phyloP scores from a whole-genome alignment of 1,284 basidiomycete species.

The Psilocybe mexicana region DNA sequence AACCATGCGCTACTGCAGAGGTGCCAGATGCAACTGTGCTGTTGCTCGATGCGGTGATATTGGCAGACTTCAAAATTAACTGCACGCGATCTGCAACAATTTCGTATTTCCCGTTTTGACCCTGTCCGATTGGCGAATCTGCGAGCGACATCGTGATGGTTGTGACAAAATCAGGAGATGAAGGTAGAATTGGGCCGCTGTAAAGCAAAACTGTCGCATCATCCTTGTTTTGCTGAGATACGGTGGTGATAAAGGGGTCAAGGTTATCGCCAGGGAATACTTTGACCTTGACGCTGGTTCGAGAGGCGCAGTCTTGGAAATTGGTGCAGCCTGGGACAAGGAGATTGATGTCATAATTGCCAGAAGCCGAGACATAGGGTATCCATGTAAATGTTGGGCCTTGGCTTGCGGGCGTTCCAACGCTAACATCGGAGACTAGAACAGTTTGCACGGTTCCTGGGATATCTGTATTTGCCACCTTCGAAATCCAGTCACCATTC shows the following conservation, averaged over 20 bases:
- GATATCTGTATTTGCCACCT: conserved; percentile 67
- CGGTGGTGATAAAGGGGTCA: conserved; percentile 61
- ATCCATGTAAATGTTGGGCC: conserved; percentile 85
- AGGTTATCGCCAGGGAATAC: conserved; percentile 77
- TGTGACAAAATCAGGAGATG: conserved; percentile 69
- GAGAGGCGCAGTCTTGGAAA: conserved; percentile 77
- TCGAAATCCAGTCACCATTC: conserved; percentile 71
- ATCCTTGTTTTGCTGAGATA: conserved; percentile 74
- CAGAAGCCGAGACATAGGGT: conserved; percentile 87
- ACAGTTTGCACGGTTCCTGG: conserved; percentile 80
- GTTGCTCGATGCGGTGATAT: conserved; percentile 27
- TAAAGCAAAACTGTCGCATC: conserved; percentile 74
- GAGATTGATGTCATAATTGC: conserved; percentile 83
- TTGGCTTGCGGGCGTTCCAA: conserved; percentile 59
- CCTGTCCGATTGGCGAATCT: conserved; percentile 56
- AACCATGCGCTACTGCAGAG: conserved; percentile 44
- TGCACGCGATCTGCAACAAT: conserved; percentile 83
- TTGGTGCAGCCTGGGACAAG: conserved; percentile 85
- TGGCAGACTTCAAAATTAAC: conserved; percentile 68
- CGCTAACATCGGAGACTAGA: conserved; percentile 67
- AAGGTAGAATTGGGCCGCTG: conserved; percentile 78
- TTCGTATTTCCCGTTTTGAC: conserved; percentile 68
- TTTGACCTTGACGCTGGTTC: conserved; percentile 83
- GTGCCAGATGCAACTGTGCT: conserved; percentile 26
- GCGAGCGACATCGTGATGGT: conserved; percentile 75